Percentiles rank a stretch among this genome's conserved stretches.
These are phyloP conservation scores for Coelastrella sp. DNA, from an alignment of 139 green algal genomes.

Conservation along the genomic window DNA sequence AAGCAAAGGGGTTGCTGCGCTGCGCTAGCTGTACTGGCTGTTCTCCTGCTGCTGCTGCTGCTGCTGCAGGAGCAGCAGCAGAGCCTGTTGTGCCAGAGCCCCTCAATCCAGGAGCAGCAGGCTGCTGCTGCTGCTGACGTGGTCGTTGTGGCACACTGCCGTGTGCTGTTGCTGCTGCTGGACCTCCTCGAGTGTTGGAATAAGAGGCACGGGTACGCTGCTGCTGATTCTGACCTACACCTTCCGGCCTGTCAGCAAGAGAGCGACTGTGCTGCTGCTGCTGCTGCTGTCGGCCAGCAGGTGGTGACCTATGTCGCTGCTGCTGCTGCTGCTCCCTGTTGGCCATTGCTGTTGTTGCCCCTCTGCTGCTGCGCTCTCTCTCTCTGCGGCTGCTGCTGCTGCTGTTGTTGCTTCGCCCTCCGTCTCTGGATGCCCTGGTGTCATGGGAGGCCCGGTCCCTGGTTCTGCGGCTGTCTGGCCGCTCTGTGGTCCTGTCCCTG, in stretches of 20 bases:
- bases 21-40: not conserved
- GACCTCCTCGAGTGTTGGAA: not conserved
- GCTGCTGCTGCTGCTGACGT: not conserved
- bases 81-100: not conserved
- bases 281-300: not conserved
- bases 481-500: not conserved
- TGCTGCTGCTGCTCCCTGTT: not conserved
- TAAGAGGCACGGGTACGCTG: not conserved
- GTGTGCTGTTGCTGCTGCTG: not conserved
- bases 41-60: not conserved
- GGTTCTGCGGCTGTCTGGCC: not conserved
- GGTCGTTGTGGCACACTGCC: not conserved
- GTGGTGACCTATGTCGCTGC: not conserved
- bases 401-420: not conserved
- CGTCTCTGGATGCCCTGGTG: not conserved
- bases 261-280: not conserved
- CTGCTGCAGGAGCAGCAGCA: not conserved
- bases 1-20: not conserved
- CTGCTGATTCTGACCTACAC: not conserved
- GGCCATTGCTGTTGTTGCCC: not conserved
- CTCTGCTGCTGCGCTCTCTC: not conserved
- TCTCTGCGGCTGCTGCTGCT: constrained; percentile 9
- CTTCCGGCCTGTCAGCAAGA: not conserved
- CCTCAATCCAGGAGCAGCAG: not conserved
- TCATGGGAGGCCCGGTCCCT: not conserved